phyloP scores from a whole-genome alignment of 257 asterid genomes.

The Capsicum pubescens region DNA sequence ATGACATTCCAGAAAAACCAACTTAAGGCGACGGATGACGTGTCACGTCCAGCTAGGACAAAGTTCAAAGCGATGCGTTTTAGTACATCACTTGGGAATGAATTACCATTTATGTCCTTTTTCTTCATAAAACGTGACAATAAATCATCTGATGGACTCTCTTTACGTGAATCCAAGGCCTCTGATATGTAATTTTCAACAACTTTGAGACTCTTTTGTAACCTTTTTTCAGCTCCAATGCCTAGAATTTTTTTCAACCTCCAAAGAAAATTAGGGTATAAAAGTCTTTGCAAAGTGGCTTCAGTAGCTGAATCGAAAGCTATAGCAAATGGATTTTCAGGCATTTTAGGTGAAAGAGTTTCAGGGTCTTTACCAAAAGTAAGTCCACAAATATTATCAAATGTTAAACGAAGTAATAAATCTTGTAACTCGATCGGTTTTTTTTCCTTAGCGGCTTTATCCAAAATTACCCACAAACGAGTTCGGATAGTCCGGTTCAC shows the following conservation, averaged over 20 bases:
- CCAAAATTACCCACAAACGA: conserved; percentile 70
- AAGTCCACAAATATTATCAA: conserved; percentile 84
- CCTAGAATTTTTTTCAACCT: conserved; percentile 61
- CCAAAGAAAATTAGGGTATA: conserved; percentile 80
- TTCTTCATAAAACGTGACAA: conserved; percentile 80
- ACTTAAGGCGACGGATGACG: conserved; percentile 87
- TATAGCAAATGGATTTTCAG: conserved; percentile 70
- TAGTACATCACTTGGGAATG: conserved; percentile 52
- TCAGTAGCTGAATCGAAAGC: conserved; percentile 89
- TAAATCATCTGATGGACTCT: conserved; percentile 72
- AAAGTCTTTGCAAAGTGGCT: conserved; percentile 72
- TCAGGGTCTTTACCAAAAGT: conserved; percentile 88
- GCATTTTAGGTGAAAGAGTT: conserved; percentile 71
- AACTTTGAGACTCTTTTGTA: conserved; percentile 54
- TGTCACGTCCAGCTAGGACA: conserved; percentile 84
- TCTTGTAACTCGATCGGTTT: conserved; percentile 72
- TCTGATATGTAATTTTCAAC: conserved; percentile 82
- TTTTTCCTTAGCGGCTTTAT: conserved; percentile 58
- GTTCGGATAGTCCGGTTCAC: conserved; percentile 82
- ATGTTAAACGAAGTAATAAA: conserved; percentile 66
- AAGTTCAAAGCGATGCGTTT: conserved; percentile 81
- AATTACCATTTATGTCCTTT: conserved; percentile 60
- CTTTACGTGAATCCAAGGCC: conserved; percentile 68
- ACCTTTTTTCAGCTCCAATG: conserved; percentile 60
- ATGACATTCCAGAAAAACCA: conserved; percentile 89